Conservation (phyloP, 192 early-diverging fungal species). For the Kickxella alabastrina region DNA sequence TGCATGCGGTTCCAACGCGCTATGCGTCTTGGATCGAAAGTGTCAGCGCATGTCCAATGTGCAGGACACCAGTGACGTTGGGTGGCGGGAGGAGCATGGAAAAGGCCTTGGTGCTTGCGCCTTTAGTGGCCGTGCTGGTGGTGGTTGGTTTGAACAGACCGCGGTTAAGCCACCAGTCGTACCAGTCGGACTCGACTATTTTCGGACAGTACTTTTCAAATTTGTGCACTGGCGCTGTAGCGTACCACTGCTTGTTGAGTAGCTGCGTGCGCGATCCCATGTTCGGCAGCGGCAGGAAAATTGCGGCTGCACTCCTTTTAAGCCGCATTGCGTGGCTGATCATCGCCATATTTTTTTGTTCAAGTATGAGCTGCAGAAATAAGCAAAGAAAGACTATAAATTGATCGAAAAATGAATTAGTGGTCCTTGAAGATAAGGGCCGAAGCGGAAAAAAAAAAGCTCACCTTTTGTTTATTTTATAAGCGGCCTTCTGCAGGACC, state of each 20-base stretch:
- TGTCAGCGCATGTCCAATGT: constrained; percentile 91
- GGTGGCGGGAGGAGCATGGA: constrained; percentile 93
- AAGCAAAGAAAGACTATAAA: neutral
- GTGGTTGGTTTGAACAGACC: constrained; percentile 57
- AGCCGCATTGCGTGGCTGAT: too few relatives aligned
- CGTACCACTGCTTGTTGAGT: neutral
- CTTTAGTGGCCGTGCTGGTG: constrained; percentile 21
- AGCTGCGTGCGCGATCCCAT: too few relatives aligned
- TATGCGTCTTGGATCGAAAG: constrained; percentile 77
- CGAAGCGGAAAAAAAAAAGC: too few relatives aligned
- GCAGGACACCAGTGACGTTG: constrained; percentile 94
- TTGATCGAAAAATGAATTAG: too few relatives aligned
- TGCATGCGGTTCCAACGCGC: constrained; percentile 84
- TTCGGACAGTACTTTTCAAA: constrained; percentile 40
- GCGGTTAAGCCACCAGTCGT: constrained; percentile 90
- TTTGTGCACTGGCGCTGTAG: constrained; percentile 29
- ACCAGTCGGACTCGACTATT: constrained; percentile 87
- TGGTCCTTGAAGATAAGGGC: too few relatives aligned
- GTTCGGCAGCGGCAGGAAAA: neutral
- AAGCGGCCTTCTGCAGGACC: too few relatives aligned
- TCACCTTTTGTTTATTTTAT: too few relatives aligned
- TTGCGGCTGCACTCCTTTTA: too few relatives aligned
- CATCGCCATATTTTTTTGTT: too few relatives aligned
- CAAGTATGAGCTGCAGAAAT: too few relatives aligned
- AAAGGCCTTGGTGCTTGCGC: constrained; percentile 54